Conservation (phyloP, 768 basidiomycete species). For the Hypholoma sublateritium region DNA sequence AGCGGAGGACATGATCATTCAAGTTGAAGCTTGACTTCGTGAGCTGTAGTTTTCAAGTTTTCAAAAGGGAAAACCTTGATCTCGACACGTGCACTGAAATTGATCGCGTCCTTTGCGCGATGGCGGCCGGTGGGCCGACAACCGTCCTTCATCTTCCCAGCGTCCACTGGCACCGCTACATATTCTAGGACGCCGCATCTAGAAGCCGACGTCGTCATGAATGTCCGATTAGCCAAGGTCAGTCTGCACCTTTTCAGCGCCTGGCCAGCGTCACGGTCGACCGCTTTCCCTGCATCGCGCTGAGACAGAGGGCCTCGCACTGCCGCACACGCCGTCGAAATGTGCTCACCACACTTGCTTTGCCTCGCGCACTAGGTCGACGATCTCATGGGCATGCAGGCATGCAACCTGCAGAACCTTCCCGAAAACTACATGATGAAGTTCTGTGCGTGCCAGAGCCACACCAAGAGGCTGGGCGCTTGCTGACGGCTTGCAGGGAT, state of each 20-base stretch:
- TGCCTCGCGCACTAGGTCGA: conserved; percentile 55
- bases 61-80: too few relatives aligned
- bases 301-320: neutral
- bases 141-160: neutral
- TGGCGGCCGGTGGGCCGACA: too few relatives aligned
- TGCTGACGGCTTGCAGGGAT: conserved; percentile 52
- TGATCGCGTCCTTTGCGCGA: neutral
- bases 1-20: too few relatives aligned
- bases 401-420: conserved; percentile 89
- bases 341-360: conserved; percentile 9
- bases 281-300: neutral
- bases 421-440: conserved; percentile 90
- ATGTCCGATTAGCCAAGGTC: conserved; percentile 50
- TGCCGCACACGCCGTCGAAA: neutral
- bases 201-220: conserved; percentile 32
- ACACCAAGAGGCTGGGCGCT: neutral
- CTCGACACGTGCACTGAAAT: neutral
- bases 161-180: neutral
- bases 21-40: too few relatives aligned
- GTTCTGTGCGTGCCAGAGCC: conserved; percentile 51
- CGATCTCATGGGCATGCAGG: conserved; percentile 91
- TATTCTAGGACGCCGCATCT: neutral
- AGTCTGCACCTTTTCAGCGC: conserved; percentile 13
- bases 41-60: too few relatives aligned
- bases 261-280: conserved; percentile 8